Base-by-base conservation (phyloP, 2,329 filamentous ascomycete genomes). In the Hypoxylon sp. region DNA sequence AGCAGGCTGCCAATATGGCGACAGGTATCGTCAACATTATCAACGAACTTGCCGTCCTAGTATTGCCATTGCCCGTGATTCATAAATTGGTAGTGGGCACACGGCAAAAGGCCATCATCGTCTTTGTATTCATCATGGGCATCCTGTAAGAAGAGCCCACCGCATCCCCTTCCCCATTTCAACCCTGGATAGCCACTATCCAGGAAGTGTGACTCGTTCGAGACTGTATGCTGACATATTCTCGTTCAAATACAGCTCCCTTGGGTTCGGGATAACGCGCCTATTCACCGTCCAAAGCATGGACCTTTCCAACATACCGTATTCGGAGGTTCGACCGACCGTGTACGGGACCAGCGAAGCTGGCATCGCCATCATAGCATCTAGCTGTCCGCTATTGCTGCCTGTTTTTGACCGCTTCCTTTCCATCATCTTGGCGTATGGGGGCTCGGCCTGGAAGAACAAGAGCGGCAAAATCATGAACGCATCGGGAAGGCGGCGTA, bases 341-440 rank as follows among this genome's bases (percentile, higher is more conserved):
- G 29, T 61, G 1, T 67, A 65, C 33, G 59, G 60, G 9, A 29
- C 57, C 27, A 55, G 61, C n/a, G 63, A 67, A 50, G 43, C 41
- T n/a, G 62, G 59, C n/a, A 50, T 64, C 13, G 61, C 65, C 17
- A 65, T 66, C 18, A 57, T 67, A 1, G 55, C 65, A 8, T 67
- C 63, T 3, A 64, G 56, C 40, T 65, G 59, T 18, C 61, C 62
- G 7, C 57, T 63, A 2, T 35, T 67, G 4, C 60, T 47, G 5
- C 65, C 65, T 13, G 47, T 62, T 5, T 59, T 65, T 31, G 65
- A 66, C 17, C 26, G 37, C 26, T 4, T 63, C 17, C 40, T 63
- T 17, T 42, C 51, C 2, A 37, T 20, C 5, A 27, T 33, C n/a
- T 15, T 24, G 6, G 13, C 9, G 20, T 27, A 24, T 8, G 49